Evolutionary conservation across 345 rosid species (phyloP), one percentile per base, ranked within the genome.

Genomic region (Salix viminalis): DNA sequence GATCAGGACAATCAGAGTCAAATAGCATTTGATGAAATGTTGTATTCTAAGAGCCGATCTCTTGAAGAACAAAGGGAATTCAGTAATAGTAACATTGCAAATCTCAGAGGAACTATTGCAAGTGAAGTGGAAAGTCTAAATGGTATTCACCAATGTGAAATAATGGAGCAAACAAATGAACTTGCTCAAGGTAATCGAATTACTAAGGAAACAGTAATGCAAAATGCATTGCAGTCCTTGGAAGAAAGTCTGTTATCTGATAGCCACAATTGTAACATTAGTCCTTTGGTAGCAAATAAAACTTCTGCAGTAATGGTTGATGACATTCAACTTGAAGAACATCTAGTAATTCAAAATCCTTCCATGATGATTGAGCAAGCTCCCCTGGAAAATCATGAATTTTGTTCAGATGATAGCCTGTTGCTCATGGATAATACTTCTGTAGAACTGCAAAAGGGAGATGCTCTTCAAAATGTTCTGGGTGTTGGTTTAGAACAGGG

Each of bases 281-380:
- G 34, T 46, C 10, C 34, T 73, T 80, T 60, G 44, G 70, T 61
- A 61, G 82, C 64, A 78, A 74, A 71, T 48, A 77, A 50, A 69
- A 81, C 36, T 69, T 84, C 78, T 70, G 42, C 76, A 8, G 26
- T 66, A 23, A 62, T 70, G 36, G 79, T 64, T 70, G 84, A 75
- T 80, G 78, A 80, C 50, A 56, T 50, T 64, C 77, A 65, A 71
- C 77, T 73, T 77, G 84, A 76, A 61, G 76, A 69, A 69, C 71
- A 44, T 67, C 28, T 72, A 71, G 83, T 70, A 82, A 77, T 60
- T 85, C 76, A 79, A 77, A 70, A 72, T 69, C 58, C 76, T 68
- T 61, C 32, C 76, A 67, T 56, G 76, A 69, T 36, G 52, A 75
- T 69, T 76, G 86, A 79, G 70, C 65, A 75, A 73, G 75, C 78